Evolutionary conservation across 306 rosid genomes (phyloP), one percentile per base, ranked within the genome.

Genomic region (Argentina anserina): DNA sequence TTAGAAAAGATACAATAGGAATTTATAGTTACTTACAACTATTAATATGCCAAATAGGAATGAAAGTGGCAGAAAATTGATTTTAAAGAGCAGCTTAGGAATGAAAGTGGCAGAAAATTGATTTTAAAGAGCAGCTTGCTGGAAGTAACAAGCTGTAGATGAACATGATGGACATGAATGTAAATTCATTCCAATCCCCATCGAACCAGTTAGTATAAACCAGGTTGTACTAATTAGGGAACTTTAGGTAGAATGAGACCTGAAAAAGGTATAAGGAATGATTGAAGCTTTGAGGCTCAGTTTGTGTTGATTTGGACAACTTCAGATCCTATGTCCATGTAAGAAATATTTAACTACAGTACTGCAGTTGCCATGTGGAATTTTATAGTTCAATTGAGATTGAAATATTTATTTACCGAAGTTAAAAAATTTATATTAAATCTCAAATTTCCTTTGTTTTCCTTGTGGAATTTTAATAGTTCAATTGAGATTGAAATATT

Each of bases 71-170:
- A 46, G 37, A 46, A 10, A n/a, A 37, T 33, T 31, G 42, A 25
- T 67, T 26, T 20, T 26, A 69, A 69, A 69, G 7, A 31, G 60
- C 13, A 20, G 62, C 72, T 68, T 68, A n/a, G 17, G 33, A 29
- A 28, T 59, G n/a, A 7, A 50, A n/a, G 63, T 49, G 63, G 63
- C 28, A 46, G 37, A 46, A 10, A n/a, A 37, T 33, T 31, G 42
- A 25, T 67, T 26, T 20, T 26, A 69, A 69, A 69, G 7, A 31
- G 60, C 13, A 20, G 62, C 72, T 68, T 68, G 20, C 43, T 6
- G 53, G 59, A 46, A 20, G 20, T 68, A 59, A 46, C 28, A 34
- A 29, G 73, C 33, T 3, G 43, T 47, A 14, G 64, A 29, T 58
- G 9, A 23, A 21, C 47, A 12, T n/a, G 42, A 20, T 69, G 12